Conservation (phyloP, 441 rosid genomes). For the Isatis lusitanica region DNA sequence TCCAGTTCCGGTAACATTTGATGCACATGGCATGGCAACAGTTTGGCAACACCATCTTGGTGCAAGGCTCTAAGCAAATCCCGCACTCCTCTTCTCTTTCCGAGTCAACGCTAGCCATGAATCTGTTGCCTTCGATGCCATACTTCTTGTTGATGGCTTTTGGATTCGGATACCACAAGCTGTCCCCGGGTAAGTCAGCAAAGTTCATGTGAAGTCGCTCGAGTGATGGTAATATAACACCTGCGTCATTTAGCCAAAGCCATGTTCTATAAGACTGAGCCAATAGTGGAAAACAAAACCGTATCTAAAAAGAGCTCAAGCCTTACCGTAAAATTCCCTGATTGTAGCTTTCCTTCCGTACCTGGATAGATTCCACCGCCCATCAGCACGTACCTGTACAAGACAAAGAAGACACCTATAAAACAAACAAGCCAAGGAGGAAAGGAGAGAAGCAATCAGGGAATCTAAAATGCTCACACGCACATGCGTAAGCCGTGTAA, state of each 20-base stretch:
- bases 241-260: conserved; percentile 42
- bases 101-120: conserved; percentile 46
- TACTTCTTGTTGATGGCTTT: conserved; percentile 43
- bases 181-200: conserved; percentile 45
- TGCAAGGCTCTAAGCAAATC: conserved; percentile 94
- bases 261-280: not conserved
- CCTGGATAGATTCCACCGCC: conserved; percentile 48
- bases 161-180: conserved; percentile 31
- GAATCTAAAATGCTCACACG: conserved; percentile 6
- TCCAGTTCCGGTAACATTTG: conserved; percentile 95
- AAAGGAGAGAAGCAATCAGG: conserved; percentile 17
- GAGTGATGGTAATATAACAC: conserved; percentile 87
- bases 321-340: conserved; percentile 81
- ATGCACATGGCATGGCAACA: conserved; percentile 98
- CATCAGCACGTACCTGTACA: conserved; percentile 66
- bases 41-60: conserved; percentile 87
- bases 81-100: conserved; percentile 97
- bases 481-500: not conserved
- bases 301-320: not conserved
- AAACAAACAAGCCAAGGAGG: conserved; percentile 27
- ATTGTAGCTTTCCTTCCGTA: conserved; percentile 88
- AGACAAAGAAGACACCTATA: conserved; percentile 29
- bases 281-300: not conserved
- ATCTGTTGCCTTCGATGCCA: conserved; percentile 46
- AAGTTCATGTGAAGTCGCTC: conserved; percentile 61